These are phyloP conservation scores for Pichia gijzeniarum DNA, from an alignment of 805 yeast species.

Conservation along the genomic window DNA sequence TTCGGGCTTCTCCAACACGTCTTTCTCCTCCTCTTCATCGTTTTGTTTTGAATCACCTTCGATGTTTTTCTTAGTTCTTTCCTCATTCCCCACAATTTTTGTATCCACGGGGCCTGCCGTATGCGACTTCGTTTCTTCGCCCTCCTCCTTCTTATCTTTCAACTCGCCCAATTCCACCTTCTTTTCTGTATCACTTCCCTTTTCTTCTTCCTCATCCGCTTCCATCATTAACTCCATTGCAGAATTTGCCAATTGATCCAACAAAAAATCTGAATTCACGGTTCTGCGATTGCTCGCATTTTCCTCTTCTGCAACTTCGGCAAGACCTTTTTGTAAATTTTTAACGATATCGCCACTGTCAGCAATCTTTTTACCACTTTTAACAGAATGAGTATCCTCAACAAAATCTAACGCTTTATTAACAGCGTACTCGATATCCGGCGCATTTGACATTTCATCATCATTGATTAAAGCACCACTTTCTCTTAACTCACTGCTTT, in stretches of 20 bases:
- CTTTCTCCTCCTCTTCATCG: not conserved
- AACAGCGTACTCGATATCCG: conserved; percentile 44
- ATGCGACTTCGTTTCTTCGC: too few species aligned
- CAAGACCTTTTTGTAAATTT: conserved; percentile 16
- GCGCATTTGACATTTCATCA: conserved; percentile 43
- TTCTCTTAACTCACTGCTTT: conserved; percentile 38
- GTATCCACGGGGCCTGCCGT: too few species aligned
- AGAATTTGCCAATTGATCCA: conserved; percentile 14
- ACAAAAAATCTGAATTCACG: conserved; percentile 8
- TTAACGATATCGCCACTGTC: conserved; percentile 17
- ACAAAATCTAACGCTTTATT: conserved; percentile 37
- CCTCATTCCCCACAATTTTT: not conserved
- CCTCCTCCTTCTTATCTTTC: not conserved
- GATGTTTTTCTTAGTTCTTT: not conserved
- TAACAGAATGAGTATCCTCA: conserved; percentile 19
- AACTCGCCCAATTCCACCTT: conserved; percentile 2
- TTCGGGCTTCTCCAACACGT: conserved; percentile 7
- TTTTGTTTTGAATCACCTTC: conserved; percentile 3
- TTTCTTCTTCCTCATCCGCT: conserved; percentile 16
- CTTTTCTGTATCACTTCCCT: not conserved
- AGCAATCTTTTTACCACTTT: conserved; percentile 15
- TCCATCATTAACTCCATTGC: conserved; percentile 14
- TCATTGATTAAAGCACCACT: conserved; percentile 53
- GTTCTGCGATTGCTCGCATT: conserved; percentile 16
- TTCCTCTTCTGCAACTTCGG: conserved; percentile 14